Evolutionary conservation across 2,329 filamentous ascomycete species (phyloP), one percentile per base, ranked within the genome.

Genomic region (Aspergillus sp.): DNA sequence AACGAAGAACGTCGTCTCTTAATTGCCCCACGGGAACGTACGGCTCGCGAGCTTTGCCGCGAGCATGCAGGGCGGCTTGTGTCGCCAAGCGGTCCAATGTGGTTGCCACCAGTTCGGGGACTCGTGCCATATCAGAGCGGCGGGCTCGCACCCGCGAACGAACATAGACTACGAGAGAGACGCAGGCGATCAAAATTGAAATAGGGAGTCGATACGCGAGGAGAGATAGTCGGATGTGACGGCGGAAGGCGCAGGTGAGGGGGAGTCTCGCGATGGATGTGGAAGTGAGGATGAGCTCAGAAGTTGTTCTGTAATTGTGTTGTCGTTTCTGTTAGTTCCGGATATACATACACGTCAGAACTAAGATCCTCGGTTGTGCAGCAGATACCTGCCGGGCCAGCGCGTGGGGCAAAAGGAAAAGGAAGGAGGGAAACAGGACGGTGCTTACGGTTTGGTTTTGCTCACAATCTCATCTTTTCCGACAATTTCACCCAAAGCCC

Each of bases 251-350:
- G 56, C 71, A 66, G 74, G 73, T 65, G 85, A 96, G 76, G 73
- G 90, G 81, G 85, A 97, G 78, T 69, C 86, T 81, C 79, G 90
- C 86, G 84, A 95, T 86, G 76, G 88, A 94, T 76, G 80, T 86
- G 72, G 86, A 91, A 70, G 82, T 81, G 77, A 96, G 81, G 68
- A 73, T 73, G 75, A 82, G 70, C 76, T 74, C 67, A 72, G 70
- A 71, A 78, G 79, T 76, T 75, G 78, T 73, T 88, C 88, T 91
- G 82, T 82, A 72, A 83, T 75, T 66, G 79, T 73, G 74, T 79
- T 70, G 73, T 79, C 73, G 75, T 76, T 79, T 84, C 90, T 95
- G 82, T 95, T 90, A 95, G 90, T 95, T 72, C 60, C 58, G 52
- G 53, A 56, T 34, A 12, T 34, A 30, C 29, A 58, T 56, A 67